A percentile compares a stretch with the other conserved stretches of the same genome.
Evolutionary conservation across 2,329 filamentous ascomycete genomes (phyloP).

Genomic region (Dothideomycetes sp.): DNA sequence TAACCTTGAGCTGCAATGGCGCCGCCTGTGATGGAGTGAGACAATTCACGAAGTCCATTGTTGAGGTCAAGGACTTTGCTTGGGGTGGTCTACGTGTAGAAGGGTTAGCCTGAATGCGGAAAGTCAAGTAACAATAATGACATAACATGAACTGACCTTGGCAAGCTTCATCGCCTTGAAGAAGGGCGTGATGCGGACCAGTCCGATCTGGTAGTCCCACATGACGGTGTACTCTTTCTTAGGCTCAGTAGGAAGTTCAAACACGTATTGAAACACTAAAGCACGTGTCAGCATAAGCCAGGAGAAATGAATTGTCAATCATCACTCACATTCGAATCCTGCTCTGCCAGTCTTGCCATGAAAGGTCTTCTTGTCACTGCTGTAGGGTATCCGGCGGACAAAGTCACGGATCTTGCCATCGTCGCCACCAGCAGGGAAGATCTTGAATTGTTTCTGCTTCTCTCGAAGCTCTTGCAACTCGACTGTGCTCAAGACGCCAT

Average conservation of each 20-base stretch:
- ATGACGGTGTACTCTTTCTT: constrained; percentile 63
- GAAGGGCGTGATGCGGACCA: constrained; percentile 87
- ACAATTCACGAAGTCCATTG: constrained; percentile 74
- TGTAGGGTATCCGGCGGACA: constrained; percentile 71
- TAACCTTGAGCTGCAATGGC: constrained; percentile 89
- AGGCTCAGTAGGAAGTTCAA: constrained; percentile 54
- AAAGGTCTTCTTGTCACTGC: constrained; percentile 87
- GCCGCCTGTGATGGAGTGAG: constrained; percentile 89
- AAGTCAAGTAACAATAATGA: constrained; percentile 14
- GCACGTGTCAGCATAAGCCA: constrained; percentile 9
- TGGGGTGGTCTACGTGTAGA: constrained; percentile 74
- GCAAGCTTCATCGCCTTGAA: constrained; percentile 83
- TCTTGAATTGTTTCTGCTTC: constrained; percentile 51
- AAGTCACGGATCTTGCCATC: constrained; percentile 34
- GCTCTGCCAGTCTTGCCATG: constrained; percentile 76
- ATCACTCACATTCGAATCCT: constrained; percentile 66
- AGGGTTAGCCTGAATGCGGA: too few species aligned
- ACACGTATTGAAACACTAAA: constrained; percentile 74
- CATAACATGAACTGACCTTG: constrained; percentile 51
- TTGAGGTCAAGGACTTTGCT: constrained; percentile 64
- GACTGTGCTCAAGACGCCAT: constrained; percentile 12
- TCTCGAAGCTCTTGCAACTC: constrained; percentile 36
- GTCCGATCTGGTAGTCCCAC: constrained; percentile 95
- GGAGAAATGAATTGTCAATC: not conserved
- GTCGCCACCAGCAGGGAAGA: constrained; percentile 52